Evolutionary conservation across 352 stramenopile species (phyloP), one percentile per base, ranked within the genome.

Genomic region (Pythium diclinum): DNA sequence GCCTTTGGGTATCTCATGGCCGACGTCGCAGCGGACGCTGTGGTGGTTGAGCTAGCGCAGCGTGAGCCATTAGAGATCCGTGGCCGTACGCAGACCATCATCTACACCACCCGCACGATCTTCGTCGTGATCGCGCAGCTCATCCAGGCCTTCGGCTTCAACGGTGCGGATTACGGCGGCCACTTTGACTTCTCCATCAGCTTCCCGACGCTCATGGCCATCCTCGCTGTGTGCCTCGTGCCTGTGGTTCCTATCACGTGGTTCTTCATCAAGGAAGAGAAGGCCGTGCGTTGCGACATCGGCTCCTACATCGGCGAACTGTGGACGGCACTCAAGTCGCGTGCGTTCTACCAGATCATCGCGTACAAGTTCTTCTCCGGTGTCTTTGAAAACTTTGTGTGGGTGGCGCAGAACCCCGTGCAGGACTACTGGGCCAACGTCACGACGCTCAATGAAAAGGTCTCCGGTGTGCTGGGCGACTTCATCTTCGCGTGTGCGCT

Each of bases 21-120:
- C 1, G 79, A 83, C 32, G 77, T 83, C 47, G 79, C 71, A 19
- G 73, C 79, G 2, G 79, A 86, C 52, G 79, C 63, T 63, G 69
- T 85, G 17, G 76, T 88, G 11, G 77, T 86, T n/a, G 76, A 88
- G 38, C 68, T 83, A 3, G 79, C 79, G 6, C 79, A 88, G 52
- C 75, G 79, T 11, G 79, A 88, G 51, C 77, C 77, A 7, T 16
- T 73, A 17, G 72, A 69, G 2, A 77, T 79, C 46, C 79, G 79
- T 42, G 79, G 79, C 48, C 80, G 74, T 44, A 87, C 75, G 0
- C 79, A 88, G 53, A 83, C 79, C 11, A 68, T 55, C 30, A 82
- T 88, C 56, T 88, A 87, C 63, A 62, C 62, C 9, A 60, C 79
- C 1, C 77, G 76, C 0, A 61, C 38, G 14, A 40, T 61, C 36